Percentiles rank a stretch among this genome's conserved stretches.
phyloP scores from a whole-genome alignment of 345 rosid species.

The Rhodamnia argentea region DNA sequence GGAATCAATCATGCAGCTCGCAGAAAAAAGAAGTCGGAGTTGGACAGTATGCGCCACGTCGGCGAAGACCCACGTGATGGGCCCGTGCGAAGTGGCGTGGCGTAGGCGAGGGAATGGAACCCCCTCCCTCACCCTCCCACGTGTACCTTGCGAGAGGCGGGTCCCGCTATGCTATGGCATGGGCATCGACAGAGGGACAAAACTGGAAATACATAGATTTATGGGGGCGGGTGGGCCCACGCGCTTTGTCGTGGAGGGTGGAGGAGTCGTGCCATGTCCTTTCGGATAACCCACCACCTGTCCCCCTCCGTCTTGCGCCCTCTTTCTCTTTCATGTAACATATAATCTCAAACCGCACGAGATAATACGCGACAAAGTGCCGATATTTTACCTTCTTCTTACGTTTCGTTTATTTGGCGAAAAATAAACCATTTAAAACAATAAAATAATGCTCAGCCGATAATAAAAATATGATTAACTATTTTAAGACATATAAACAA shows the following conservation, averaged over 20 bases:
- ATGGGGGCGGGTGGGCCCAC: not conserved
- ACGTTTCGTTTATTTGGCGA: not conserved
- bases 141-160: not conserved
- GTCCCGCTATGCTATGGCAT: too few relatives aligned
- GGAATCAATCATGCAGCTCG: not conserved
- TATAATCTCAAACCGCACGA: not conserved
- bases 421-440: too few relatives aligned
- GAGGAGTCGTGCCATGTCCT: not conserved
- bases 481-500: too few relatives aligned
- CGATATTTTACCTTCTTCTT: not conserved
- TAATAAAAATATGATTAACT: too few relatives aligned
- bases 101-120: not conserved
- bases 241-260: not conserved
- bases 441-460: too few relatives aligned
- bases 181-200: not conserved
- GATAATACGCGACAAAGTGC: not conserved
- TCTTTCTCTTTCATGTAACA: not conserved
- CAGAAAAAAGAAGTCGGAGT: not conserved
- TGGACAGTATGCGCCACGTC: not conserved
- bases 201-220: not conserved
- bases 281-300: conserved; percentile 1
- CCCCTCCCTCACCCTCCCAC: not conserved
- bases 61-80: not conserved
- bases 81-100: not conserved
- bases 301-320: not conserved